A percentile compares a stretch with the other conserved stretches of the same genome.
Evolutionary conservation across 2,329 filamentous ascomycete genomes (phyloP).

Genomic region (Lachnellula arida): DNA sequence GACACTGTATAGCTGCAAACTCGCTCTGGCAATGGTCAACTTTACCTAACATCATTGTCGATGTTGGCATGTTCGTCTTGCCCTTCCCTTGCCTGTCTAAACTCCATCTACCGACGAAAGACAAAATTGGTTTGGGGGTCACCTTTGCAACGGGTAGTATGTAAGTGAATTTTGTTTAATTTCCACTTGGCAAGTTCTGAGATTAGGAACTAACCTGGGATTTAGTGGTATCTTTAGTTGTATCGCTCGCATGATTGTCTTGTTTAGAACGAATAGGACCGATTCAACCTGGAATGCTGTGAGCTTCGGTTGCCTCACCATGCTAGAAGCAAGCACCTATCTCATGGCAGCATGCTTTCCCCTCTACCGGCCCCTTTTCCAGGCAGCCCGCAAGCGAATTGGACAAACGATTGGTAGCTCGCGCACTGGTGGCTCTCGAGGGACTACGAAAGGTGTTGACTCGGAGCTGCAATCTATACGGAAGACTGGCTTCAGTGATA

Average conservation of each 20-base stretch:
- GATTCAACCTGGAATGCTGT: constrained; percentile 1
- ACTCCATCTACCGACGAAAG: background rate
- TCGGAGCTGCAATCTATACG: background rate
- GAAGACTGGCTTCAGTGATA: background rate
- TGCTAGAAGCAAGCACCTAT: constrained; percentile 1
- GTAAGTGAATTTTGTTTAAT: background rate
- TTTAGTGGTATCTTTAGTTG: too few relatives aligned
- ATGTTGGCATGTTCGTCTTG: background rate
- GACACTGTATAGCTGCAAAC: background rate
- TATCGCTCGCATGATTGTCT: background rate
- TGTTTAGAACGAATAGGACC: background rate
- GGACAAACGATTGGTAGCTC: background rate
- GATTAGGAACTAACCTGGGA: too few relatives aligned
- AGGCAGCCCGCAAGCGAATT: background rate
- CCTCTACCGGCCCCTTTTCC: background rate
- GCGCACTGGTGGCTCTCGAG: background rate
- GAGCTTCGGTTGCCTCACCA: background rate
- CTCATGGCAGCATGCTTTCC: background rate
- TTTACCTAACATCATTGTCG: background rate
- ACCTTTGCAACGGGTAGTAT: background rate
- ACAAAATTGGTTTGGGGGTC: background rate
- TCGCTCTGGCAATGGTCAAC: background rate
- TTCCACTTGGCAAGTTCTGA: too few relatives aligned
- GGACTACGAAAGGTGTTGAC: background rate
- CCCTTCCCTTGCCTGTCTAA: background rate